Conservation (phyloP, 768 basidiomycete genomes). For the Pilatotrama ljubarskyi region DNA sequence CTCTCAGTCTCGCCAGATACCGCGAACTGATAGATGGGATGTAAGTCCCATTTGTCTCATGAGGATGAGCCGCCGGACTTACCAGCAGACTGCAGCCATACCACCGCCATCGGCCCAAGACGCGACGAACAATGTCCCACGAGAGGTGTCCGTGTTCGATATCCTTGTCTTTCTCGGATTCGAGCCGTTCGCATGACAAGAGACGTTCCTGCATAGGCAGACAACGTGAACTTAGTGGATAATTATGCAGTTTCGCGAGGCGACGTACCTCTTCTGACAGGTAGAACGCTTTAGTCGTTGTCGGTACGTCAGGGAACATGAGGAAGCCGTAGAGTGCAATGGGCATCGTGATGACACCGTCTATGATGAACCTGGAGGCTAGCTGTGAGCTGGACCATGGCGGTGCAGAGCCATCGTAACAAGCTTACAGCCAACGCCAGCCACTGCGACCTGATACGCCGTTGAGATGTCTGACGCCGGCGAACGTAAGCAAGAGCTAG, state of each 20-base stretch:
- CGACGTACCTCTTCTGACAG: constrained; percentile 52
- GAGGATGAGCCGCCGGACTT: not conserved
- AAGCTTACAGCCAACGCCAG: constrained; percentile 65
- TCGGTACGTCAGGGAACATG: constrained; percentile 71
- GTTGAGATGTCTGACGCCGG: constrained; percentile 47
- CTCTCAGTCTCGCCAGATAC: constrained; percentile 68
- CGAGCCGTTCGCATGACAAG: constrained; percentile 51
- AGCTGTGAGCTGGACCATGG: not conserved
- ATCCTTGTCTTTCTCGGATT: constrained; percentile 37
- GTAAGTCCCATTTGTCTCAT: not conserved
- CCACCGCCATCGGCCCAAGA: constrained; percentile 65
- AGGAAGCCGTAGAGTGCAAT: constrained; percentile 72
- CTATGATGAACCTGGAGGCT: constrained; percentile 56
- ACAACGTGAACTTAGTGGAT: not conserved
- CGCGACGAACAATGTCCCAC: constrained; percentile 46
- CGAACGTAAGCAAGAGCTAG: not conserved
- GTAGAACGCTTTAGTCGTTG: constrained; percentile 64
- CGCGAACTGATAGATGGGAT: constrained; percentile 47
- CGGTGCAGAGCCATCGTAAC: too few species aligned
- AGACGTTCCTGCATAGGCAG: constrained; percentile 48
- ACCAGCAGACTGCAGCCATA: constrained; percentile 68
- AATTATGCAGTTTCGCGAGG: not conserved
- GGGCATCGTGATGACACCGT: constrained; percentile 70
- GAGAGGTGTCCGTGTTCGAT: constrained; percentile 45
- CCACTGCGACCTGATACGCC: constrained; percentile 55